Percentiles rank a stretch among this genome's conserved stretches.
Evolutionary conservation across 345 rosid species (phyloP).

Genomic region (Gossypium mustelinum): DNA sequence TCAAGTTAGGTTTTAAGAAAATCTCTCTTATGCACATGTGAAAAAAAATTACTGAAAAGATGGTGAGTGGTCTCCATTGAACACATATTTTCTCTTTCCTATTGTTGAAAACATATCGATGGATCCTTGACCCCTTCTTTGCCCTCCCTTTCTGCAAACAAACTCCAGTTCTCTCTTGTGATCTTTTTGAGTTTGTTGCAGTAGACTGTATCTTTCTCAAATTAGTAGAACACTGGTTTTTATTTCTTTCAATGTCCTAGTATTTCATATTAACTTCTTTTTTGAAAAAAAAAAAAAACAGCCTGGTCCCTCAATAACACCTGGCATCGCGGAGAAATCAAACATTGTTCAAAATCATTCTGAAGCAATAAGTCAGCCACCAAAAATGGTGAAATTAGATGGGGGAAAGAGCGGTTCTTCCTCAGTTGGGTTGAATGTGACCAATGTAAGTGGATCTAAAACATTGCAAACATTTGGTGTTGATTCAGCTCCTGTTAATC

Average conservation of each 20-base stretch:
- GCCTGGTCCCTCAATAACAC: constrained; percentile 49
- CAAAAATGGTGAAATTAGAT: constrained; percentile 55
- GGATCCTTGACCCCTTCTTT: neutral
- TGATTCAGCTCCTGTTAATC: constrained; percentile 34
- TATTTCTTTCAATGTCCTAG: neutral
- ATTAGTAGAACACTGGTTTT: neutral
- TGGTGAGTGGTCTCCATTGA: neutral
- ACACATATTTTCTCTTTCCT: neutral
- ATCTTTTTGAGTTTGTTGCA: neutral
- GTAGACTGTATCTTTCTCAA: neutral
- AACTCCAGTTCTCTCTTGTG: neutral
- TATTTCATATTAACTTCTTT: constrained; percentile 20
- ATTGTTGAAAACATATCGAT: neutral
- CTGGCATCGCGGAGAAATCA: constrained; percentile 43
- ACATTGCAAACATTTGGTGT: constrained; percentile 33
- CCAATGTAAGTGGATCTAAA: constrained; percentile 27
- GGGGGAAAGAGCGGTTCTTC: constrained; percentile 41
- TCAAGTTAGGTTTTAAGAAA: neutral
- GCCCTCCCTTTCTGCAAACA: neutral
- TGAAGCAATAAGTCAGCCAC: constrained; percentile 45
- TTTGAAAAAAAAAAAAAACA: constrained; percentile 22
- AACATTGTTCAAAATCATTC: constrained; percentile 34
- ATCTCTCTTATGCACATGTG: neutral
- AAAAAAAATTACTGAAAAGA: neutral
- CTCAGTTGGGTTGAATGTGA: constrained; percentile 20